Conservation (phyloP, 148 eudicot genomes). For the Euryodendron excelsum region DNA sequence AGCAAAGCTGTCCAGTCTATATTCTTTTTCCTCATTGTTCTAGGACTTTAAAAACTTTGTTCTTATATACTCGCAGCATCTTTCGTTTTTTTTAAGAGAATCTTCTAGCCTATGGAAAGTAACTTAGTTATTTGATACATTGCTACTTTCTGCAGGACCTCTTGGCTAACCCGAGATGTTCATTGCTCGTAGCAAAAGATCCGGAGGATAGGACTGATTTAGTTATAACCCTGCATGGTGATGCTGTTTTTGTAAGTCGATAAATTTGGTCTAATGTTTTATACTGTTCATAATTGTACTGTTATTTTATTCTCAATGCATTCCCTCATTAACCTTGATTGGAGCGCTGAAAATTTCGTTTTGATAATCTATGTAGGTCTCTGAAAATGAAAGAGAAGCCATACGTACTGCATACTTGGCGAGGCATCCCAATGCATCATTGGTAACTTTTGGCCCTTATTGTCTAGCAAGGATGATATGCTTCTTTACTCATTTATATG, state of each 20-base stretch:
- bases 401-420: constrained; percentile 72
- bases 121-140: neutral
- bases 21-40: neutral
- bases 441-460: constrained; percentile 49
- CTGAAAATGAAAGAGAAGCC: constrained; percentile 56
- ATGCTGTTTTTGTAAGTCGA: constrained; percentile 79
- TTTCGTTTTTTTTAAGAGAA: neutral
- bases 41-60: no score
- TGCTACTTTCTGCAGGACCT: constrained; percentile 67
- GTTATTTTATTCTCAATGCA: neutral
- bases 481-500: constrained; percentile 9
- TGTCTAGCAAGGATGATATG: neutral
- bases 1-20: neutral
- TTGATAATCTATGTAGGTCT: constrained; percentile 41
- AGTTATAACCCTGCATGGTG: constrained; percentile 85
- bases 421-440: constrained; percentile 88
- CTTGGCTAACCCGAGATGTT: constrained; percentile 76
- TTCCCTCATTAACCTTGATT: neutral
- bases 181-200: constrained; percentile 89
- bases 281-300: neutral
- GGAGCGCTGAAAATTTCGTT: neutral
- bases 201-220: constrained; percentile 94
- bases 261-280: constrained; percentile 4
- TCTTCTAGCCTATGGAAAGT: neutral
- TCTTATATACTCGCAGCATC: neutral